Percentiles rank a stretch among this genome's conserved stretches.
phyloP scores from a whole-genome alignment of 305 asterid species.

The Nicotiana rustica region DNA sequence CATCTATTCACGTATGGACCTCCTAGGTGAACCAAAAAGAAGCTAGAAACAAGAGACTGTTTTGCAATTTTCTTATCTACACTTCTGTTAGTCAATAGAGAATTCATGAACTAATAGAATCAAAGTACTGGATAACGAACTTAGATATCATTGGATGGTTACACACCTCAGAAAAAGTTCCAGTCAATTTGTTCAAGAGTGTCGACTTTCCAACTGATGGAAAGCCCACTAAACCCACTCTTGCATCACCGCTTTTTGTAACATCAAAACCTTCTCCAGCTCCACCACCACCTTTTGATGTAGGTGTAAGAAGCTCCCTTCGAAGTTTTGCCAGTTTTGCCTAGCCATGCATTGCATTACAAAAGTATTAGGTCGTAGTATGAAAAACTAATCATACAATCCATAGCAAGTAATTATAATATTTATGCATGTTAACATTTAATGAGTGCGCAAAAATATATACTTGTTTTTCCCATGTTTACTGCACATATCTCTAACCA shows the following conservation, averaged over 20 bases:
- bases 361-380: conserved; percentile 34
- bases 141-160: no score
- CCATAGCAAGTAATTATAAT: background rate
- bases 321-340: conserved; percentile 98
- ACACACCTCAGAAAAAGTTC: conserved; percentile 94
- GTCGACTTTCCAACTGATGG: conserved; percentile 99
- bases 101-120: background rate
- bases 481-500: background rate
- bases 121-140: background rate
- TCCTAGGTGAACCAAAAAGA: no score
- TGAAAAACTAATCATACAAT: background rate
- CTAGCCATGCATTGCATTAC: conserved; percentile 47
- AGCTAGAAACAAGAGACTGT: no score
- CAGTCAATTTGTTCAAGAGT: conserved; percentile 87
- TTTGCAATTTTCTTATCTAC: no score
- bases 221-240: conserved; percentile 97
- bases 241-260: conserved; percentile 96
- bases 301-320: conserved; percentile 86
- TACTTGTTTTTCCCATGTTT: background rate
- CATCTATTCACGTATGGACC: no score
- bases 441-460: background rate
- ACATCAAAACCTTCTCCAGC: conserved; percentile 99
- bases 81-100: background rate
- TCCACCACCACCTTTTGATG: conserved; percentile 97
- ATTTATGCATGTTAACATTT: background rate